Percentiles rank a stretch among this genome's conserved stretches.
Evolutionary conservation across 257 asterid genomes (phyloP).

Genomic region (Agastache rugosa): DNA sequence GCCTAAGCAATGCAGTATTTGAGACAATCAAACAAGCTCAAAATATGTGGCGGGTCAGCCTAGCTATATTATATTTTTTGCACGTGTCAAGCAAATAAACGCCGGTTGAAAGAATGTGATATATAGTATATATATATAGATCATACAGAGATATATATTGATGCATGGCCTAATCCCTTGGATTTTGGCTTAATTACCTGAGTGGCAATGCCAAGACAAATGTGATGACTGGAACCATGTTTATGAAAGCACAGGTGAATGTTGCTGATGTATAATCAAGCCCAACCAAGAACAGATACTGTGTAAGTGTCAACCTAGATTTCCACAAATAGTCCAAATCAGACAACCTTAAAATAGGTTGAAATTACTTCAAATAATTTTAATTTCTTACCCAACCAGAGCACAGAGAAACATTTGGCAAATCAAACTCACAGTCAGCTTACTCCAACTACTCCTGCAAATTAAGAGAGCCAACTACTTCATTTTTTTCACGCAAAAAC

Average conservation of each 20-base stretch:
- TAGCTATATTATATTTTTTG: too few species aligned
- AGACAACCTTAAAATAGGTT: not conserved
- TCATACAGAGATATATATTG: too few species aligned
- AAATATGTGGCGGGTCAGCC: too few species aligned
- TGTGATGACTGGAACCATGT: slow-evolving; percentile 72
- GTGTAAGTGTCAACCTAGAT: slow-evolving; percentile 69
- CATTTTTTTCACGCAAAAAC: not conserved
- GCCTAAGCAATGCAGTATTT: too few species aligned
- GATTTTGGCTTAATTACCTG: slow-evolving; percentile 44
- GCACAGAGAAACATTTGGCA: slow-evolving; percentile 64
- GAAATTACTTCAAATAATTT: not conserved
- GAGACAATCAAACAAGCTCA: too few species aligned
- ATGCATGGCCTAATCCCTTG: too few species aligned
- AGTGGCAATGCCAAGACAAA: slow-evolving; percentile 64
- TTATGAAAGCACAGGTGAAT: slow-evolving; percentile 74
- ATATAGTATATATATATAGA: too few species aligned
- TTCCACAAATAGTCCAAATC: slow-evolving; percentile 1
- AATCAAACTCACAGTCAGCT: slow-evolving; percentile 54
- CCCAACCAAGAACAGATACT: slow-evolving; percentile 69
- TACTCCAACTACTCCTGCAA: slow-evolving; percentile 59
- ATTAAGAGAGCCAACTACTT: not conserved
- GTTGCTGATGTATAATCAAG: slow-evolving; percentile 79
- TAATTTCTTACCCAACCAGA: slow-evolving; percentile 61
- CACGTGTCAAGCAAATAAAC: too few species aligned
- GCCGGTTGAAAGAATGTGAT: too few species aligned